phyloP scores from a whole-genome alignment of 192 early-diverging fungal species.

The Mycoemilia scoparia region DNA sequence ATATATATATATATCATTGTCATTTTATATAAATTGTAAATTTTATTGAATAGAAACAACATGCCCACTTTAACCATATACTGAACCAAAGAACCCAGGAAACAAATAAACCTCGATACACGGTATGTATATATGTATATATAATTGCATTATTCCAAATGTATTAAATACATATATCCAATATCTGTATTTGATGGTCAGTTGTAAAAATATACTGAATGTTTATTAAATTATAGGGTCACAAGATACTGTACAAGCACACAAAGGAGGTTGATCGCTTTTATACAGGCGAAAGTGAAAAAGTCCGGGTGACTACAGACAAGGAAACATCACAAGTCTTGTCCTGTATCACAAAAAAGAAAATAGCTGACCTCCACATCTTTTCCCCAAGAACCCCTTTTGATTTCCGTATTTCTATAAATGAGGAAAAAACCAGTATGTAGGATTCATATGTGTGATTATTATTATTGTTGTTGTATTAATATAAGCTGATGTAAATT shows the following conservation, averaged over 20 bases:
- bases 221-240: constrained; percentile 31
- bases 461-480: neutral
- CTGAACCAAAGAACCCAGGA: constrained; percentile 55
- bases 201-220: neutral
- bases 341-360: constrained; percentile 47
- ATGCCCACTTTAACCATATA: constrained; percentile 63
- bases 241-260: constrained; percentile 48
- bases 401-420: constrained; percentile 78
- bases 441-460: constrained; percentile 26
- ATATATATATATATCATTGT: too few species aligned
- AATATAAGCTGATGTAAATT: too few species aligned
- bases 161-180: neutral
- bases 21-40: too few species aligned
- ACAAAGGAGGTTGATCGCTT: constrained; percentile 56
- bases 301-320: constrained; percentile 45
- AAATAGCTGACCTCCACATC: constrained; percentile 71
- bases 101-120: constrained; percentile 20
- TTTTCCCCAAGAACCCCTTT: constrained; percentile 58
- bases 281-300: constrained; percentile 23
- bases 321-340: constrained; percentile 39
- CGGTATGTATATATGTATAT: too few species aligned
- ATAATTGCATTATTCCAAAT: neutral
- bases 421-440: too few species aligned
- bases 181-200: neutral
- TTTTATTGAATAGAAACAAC: too few species aligned